These are phyloP conservation scores for Fusarium sp. DNA, from an alignment of 2,329 filamentous ascomycete genomes.

Conservation along the genomic window DNA sequence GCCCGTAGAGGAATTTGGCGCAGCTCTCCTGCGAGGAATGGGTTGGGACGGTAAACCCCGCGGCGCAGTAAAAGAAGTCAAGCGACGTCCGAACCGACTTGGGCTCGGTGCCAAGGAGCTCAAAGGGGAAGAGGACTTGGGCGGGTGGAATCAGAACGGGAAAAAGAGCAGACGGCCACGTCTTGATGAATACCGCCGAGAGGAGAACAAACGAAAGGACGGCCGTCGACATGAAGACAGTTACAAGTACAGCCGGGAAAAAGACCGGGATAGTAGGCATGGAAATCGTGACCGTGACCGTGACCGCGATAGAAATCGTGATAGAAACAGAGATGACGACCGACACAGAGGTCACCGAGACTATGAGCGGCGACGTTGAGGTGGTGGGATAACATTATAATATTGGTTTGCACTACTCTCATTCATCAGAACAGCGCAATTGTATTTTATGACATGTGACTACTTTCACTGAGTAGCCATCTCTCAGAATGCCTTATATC, in stretches of 20 bases:
- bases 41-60: slow-evolving; percentile 83
- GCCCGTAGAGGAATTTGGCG: slow-evolving; percentile 94
- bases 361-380: slow-evolving; percentile 40
- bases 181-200: slow-evolving; percentile 62
- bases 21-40: slow-evolving; percentile 90
- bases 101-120: slow-evolving; percentile 90
- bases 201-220: slow-evolving; percentile 58
- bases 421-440: slow-evolving; percentile 1
- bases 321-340: slow-evolving; percentile 36
- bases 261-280: slow-evolving; percentile 52
- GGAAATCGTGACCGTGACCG: slow-evolving; percentile 44
- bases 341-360: slow-evolving; percentile 41
- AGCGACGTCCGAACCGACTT: slow-evolving; percentile 80
- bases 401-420: neutral
- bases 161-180: slow-evolving; percentile 59
- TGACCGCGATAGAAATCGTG: slow-evolving; percentile 15
- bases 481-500: neutral
- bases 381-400: neutral
- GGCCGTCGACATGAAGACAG: slow-evolving; percentile 55
- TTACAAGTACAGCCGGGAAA: slow-evolving; percentile 59
- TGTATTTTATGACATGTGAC: neutral
- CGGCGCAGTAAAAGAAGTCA: slow-evolving; percentile 69
- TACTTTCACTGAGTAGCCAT: neutral
- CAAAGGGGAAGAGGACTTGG: slow-evolving; percentile 76
- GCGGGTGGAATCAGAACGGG: slow-evolving; percentile 80